Base-by-base conservation (phyloP, 805 yeast species). In the Metahyphopichia silvanorum region DNA sequence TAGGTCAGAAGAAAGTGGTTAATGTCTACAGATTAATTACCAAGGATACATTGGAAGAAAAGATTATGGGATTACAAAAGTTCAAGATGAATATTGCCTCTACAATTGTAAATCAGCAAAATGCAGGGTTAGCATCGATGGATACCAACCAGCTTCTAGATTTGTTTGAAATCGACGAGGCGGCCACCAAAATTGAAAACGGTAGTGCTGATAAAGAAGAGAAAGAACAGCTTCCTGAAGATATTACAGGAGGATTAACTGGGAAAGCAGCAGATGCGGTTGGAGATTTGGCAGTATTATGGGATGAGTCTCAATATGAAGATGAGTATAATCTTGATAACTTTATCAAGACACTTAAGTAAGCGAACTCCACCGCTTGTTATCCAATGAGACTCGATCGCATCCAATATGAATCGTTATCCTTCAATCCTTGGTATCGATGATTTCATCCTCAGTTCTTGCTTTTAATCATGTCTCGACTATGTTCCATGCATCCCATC, bases 61-160 rank as follows among this genome's bases (percentile, higher is more conserved):
- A 93, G 60, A 93, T 93, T 38, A 93, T 93, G 99, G 98, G 98
- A 17, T 68, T 93, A 44, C 99, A 93, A 53, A 87, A 87, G 57
- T 93, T 93, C 76, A 93, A 93, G 63, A 82, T 93, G 84, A 93
- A 93, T 53, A 87, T 93, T 51, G 99, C 98, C 0, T 86, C 95
- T 0, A 86, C 98, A 0, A 85, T 93, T 46, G 94, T 93, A 33
- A 89, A 88, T 53, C 99, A 93, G 57, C 98, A 93, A 53, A 93
- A 93, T 56, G 77, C 95, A n/a, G 98, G 98, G 1, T 72, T 93
- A 41, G 77, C 86, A 3, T 86, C 97, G 0, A 93, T 93, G 98
- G 97, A 87, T 51, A 91, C 99, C 0, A 87, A 86, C 51, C 98
- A 93, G 58, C 69, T 93, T 38, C 65, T 93, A 25, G 98, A 93